These are phyloP conservation scores for Amanita molliuscula DNA, from an alignment of 768 basidiomycete species.

Conservation along the genomic window DNA sequence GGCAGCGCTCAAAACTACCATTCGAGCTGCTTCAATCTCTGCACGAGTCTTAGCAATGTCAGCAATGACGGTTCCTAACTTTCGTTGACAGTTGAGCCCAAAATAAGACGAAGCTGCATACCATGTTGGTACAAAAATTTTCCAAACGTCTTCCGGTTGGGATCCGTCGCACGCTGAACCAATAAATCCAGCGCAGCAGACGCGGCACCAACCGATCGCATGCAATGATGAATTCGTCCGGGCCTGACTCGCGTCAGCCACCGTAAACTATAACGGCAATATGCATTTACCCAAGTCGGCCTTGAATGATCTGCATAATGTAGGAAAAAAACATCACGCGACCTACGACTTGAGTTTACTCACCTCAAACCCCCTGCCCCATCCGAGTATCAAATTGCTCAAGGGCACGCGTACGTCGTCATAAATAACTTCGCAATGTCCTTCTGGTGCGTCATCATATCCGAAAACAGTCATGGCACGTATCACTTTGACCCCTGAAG, in stretches of 20 bases:
- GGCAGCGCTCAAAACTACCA: conserved; percentile 90
- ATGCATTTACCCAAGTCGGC: conserved; percentile 70
- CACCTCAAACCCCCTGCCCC: conserved; percentile 94
- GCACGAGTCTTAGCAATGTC: conserved; percentile 90
- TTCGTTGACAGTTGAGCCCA: neutral
- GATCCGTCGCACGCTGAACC: conserved; percentile 89
- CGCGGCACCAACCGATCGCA: conserved; percentile 92
- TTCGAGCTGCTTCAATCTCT: conserved; percentile 80
- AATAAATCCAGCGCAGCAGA: conserved; percentile 77
- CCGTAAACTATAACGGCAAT: neutral
- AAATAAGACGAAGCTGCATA: conserved; percentile 16
- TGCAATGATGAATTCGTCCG: conserved; percentile 95
- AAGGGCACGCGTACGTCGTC: conserved; percentile 88
- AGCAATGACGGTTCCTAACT: conserved; percentile 71
- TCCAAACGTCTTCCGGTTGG: conserved; percentile 85
- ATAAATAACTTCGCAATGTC: conserved; percentile 93
- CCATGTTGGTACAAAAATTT: conserved; percentile 90
- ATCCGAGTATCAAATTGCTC: conserved; percentile 76
- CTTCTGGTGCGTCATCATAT: conserved; percentile 93
- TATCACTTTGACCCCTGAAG: conserved; percentile 80
- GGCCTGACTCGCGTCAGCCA: conserved; percentile 37
- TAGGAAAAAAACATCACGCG: neutral
- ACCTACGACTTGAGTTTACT: neutral
- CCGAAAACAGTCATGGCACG: conserved; percentile 94
- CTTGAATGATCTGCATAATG: conserved; percentile 69